Percentiles rank a stretch among this genome's conserved stretches.
Conservation (phyloP, 2,329 filamentous ascomycete genomes). For the Penicillium hordei region DNA sequence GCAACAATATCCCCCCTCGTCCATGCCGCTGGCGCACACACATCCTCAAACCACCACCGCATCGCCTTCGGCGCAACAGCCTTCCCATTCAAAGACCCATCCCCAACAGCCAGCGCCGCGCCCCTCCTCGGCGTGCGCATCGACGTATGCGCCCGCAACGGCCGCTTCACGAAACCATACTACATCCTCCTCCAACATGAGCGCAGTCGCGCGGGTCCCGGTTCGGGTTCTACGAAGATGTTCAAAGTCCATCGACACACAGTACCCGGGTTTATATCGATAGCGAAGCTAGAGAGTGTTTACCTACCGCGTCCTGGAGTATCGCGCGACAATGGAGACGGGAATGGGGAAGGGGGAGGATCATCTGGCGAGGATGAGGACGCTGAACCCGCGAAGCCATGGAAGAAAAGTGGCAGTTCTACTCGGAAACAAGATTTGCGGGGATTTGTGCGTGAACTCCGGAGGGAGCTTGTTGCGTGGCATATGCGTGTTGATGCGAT, state of each 20-base stretch:
- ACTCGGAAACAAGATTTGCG: conserved; percentile 37
- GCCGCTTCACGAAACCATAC: conserved; percentile 44
- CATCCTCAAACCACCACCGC: conserved; percentile 43
- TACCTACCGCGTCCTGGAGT: conserved; percentile 31
- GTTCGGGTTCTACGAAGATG: conserved; percentile 18
- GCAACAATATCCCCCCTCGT: conserved; percentile 37
- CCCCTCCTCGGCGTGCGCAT: conserved; percentile 45
- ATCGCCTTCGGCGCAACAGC: conserved; percentile 47
- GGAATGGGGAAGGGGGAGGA: not conserved
- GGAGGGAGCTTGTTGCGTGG: conserved; percentile 45
- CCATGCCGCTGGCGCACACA: conserved; percentile 32
- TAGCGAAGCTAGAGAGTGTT: conserved; percentile 38
- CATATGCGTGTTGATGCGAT: conserved; percentile 42
- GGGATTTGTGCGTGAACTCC: conserved; percentile 39
- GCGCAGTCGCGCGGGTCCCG: conserved; percentile 6
- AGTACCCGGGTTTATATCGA: conserved; percentile 46
- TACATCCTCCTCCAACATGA: conserved; percentile 43
- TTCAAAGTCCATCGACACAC: conserved; percentile 46
- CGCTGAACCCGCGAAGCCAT: conserved; percentile 20
- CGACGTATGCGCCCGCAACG: conserved; percentile 42
- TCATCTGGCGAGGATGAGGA: conserved; percentile 10
- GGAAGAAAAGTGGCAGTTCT: not conserved
- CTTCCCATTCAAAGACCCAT: conserved; percentile 49
- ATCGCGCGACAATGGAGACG: not conserved
- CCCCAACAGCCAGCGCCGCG: conserved; percentile 27